Percentiles rank a stretch among this genome's conserved stretches.
Conservation (phyloP, 208 protist species). For the Leishmania turanica region DNA sequence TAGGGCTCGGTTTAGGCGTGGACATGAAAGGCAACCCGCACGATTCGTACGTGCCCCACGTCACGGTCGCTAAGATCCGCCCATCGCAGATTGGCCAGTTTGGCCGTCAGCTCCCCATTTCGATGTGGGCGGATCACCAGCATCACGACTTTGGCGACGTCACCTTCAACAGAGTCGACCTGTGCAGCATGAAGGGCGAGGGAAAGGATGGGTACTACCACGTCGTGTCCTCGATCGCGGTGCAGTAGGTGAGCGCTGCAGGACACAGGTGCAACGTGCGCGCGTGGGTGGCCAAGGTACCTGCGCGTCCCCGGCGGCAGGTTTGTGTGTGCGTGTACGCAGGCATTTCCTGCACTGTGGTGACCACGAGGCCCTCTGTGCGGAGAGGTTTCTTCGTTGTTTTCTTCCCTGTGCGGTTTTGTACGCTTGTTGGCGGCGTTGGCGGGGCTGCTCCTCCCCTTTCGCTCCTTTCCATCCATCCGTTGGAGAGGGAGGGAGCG, state of each 20-base stretch:
- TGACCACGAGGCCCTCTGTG: not conserved
- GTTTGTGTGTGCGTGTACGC: too few species aligned
- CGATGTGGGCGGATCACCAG: slow-evolving; percentile 69
- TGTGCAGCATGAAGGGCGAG: slow-evolving; percentile 76
- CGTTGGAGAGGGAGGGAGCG: not conserved
- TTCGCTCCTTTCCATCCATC: not conserved
- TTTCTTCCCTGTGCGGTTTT: not conserved
- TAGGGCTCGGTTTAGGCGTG: slow-evolving; percentile 58
- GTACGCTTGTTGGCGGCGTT: not conserved
- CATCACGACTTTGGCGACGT: slow-evolving; percentile 89
- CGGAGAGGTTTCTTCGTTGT: slow-evolving; percentile 12
- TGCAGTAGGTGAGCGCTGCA: slow-evolving; percentile 3
- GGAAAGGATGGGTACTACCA: slow-evolving; percentile 72
- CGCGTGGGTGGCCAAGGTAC: not conserved
- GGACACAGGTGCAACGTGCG: not conserved
- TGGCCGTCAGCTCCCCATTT: slow-evolving; percentile 55
- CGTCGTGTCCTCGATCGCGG: slow-evolving; percentile 37
- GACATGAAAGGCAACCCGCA: slow-evolving; percentile 90
- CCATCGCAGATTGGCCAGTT: slow-evolving; percentile 48
- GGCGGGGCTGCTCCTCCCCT: not conserved
- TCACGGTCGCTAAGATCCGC: slow-evolving; percentile 87
- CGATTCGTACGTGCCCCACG: slow-evolving; percentile 89
- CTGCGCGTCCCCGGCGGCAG: not conserved
- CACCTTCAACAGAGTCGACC: slow-evolving; percentile 64
- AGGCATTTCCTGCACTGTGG: not conserved